These are phyloP conservation scores for Suillus variegatus DNA, from an alignment of 768 basidiomycete species.

Conservation along the genomic window DNA sequence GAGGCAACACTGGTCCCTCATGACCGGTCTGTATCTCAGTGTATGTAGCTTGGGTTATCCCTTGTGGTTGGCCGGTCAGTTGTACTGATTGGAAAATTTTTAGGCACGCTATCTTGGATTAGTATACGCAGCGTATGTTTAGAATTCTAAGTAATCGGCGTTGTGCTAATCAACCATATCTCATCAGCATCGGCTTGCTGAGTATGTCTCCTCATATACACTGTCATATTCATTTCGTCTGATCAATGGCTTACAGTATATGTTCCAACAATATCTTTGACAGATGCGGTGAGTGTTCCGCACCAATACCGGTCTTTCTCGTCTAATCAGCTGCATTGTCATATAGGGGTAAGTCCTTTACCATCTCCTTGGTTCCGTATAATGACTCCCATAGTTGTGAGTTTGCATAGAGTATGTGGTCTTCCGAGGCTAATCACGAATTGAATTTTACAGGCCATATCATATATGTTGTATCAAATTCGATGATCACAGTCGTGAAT, in stretches of 20 bases:
- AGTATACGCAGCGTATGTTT: not conserved
- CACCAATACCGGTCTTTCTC: not conserved
- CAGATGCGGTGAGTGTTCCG: not conserved
- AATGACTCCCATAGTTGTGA: not conserved
- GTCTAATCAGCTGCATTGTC: not conserved
- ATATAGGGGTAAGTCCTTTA: not conserved
- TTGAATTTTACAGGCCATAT: not conserved
- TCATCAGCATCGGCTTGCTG: not conserved
- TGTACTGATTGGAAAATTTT: not conserved
- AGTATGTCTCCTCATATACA: not conserved
- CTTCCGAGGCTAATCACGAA: not conserved
- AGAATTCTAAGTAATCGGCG: not conserved
- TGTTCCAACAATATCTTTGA: not conserved
- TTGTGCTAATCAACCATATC: not conserved
- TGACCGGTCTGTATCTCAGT: not conserved
- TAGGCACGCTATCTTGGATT: constrained; percentile 2
- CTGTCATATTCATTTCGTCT: not conserved
- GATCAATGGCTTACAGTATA: not conserved
- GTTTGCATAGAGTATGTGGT: not conserved
- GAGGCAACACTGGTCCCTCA: constrained; percentile 1
- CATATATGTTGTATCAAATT: not conserved
- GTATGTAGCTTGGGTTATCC: not conserved
- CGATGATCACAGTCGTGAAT: not conserved
- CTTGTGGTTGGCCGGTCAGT: not conserved
- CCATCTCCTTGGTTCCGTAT: not conserved